Conservation (phyloP, 352 stramenopile species). For the Phytophthora cajani region DNA sequence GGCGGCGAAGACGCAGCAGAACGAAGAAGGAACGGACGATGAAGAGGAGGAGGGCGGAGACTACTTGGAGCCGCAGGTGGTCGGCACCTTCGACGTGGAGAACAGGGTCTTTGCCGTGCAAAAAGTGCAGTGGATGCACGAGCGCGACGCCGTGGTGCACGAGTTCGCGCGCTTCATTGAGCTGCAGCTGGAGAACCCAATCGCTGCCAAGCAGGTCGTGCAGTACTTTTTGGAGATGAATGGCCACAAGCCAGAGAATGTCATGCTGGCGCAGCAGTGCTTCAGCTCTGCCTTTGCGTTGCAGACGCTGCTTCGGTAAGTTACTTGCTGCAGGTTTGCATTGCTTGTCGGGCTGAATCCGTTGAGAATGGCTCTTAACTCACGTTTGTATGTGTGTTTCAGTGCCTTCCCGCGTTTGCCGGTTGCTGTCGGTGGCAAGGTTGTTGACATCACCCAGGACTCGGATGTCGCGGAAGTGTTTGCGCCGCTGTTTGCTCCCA, state of each 20-base stretch:
- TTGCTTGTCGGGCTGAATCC: background rate
- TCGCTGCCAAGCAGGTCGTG: constrained; percentile 48
- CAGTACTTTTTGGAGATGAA: constrained; percentile 68
- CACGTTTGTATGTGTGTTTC: constrained; percentile 6
- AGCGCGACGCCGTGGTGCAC: constrained; percentile 67
- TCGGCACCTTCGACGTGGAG: constrained; percentile 66
- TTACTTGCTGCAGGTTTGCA: background rate
- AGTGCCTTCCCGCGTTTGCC: constrained; percentile 67
- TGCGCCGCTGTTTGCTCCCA: constrained; percentile 52
- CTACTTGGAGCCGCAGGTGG: constrained; percentile 49
- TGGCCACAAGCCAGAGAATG: constrained; percentile 49
- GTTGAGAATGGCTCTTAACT: background rate
- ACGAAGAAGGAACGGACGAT: constrained; percentile 54
- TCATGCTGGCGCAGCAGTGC: constrained; percentile 64
- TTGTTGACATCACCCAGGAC: constrained; percentile 52
- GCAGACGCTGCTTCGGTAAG: constrained; percentile 71
- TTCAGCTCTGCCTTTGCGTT: constrained; percentile 82
- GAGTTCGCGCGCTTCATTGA: constrained; percentile 80
- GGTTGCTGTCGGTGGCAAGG: constrained; percentile 54
- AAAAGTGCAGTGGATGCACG: constrained; percentile 69
- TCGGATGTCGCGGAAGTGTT: constrained; percentile 53
- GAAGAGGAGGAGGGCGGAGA: constrained; percentile 31
- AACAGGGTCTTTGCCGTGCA: constrained; percentile 69
- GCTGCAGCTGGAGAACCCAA: constrained; percentile 66
- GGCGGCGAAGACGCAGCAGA: constrained; percentile 34